A percentile compares a stretch with the other conserved stretches of the same genome.
These are phyloP conservation scores for Boletus reticulatus DNA, from an alignment of 768 basidiomycete species.

Conservation along the genomic window DNA sequence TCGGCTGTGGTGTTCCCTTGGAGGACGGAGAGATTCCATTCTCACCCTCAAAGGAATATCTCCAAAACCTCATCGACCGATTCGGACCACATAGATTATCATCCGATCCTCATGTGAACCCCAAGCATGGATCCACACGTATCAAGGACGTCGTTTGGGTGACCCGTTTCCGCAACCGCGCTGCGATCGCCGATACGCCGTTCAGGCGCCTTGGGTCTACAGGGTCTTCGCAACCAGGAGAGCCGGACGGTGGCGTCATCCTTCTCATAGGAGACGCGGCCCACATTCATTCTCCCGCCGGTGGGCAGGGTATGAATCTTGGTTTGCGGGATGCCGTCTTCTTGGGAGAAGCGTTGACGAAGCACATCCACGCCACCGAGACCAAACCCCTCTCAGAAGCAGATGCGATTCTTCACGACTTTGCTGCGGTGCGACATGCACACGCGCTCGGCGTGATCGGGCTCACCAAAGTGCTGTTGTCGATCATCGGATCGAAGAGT, in stretches of 20 bases:
- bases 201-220: slow-evolving; percentile 31
- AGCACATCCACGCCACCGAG: slow-evolving; percentile 30
- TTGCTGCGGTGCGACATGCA: slow-evolving; percentile 35
- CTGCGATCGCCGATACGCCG: slow-evolving; percentile 41
- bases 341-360: slow-evolving; percentile 41
- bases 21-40: slow-evolving; percentile 36
- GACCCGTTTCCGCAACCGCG: slow-evolving; percentile 46
- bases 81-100: slow-evolving; percentile 39
- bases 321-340: slow-evolving; percentile 51
- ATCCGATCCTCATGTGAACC: slow-evolving; percentile 36
- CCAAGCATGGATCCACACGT: slow-evolving; percentile 24
- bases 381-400: slow-evolving; percentile 10
- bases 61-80: slow-evolving; percentile 44
- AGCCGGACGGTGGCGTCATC: slow-evolving; percentile 15
- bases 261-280: slow-evolving; percentile 48
- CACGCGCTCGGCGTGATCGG: slow-evolving; percentile 42
- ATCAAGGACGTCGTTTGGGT: slow-evolving; percentile 46
- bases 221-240: not conserved
- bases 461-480: slow-evolving; percentile 37
- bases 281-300: slow-evolving; percentile 52
- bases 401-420: slow-evolving; percentile 37
- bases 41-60: slow-evolving; percentile 40
- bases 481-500: slow-evolving; percentile 19
- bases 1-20: slow-evolving; percentile 40
- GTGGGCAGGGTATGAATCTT: slow-evolving; percentile 61